Percentiles rank a stretch among this genome's conserved stretches.
phyloP scores from a whole-genome alignment of 257 asterid genomes.

The Jaltomata sinuosa region DNA sequence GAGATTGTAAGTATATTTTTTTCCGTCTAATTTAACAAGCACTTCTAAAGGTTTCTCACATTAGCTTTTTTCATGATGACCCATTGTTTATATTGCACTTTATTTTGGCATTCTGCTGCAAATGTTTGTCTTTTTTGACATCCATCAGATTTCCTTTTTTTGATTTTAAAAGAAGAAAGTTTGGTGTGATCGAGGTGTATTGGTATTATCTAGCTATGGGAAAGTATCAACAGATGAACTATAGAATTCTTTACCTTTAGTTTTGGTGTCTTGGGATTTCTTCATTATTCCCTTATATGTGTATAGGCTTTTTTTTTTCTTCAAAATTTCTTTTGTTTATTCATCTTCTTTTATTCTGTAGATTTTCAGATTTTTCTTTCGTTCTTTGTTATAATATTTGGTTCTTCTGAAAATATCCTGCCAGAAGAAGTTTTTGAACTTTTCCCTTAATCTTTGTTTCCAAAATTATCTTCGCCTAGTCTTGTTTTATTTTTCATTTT shows the following conservation, averaged over 20 bases:
- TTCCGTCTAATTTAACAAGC: background rate
- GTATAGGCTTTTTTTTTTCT: background rate
- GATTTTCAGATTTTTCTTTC: background rate
- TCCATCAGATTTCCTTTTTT: background rate
- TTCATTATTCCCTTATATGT: background rate
- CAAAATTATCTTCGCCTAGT: background rate
- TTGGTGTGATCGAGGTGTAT: background rate
- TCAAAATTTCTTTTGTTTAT: background rate
- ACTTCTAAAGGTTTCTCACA: background rate
- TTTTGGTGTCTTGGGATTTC: background rate
- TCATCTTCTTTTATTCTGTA: background rate
- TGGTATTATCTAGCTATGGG: background rate
- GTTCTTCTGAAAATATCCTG: background rate
- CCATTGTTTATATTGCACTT: background rate
- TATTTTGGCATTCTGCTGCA: background rate
- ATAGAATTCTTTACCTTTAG: background rate
- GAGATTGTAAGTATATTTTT: constrained; percentile 56
- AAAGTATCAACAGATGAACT: background rate
- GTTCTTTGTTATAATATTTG: background rate
- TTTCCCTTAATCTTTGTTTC: background rate
- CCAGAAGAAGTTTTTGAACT: background rate
- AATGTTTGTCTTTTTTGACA: background rate
- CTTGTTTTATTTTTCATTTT: background rate
- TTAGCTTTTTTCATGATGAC: background rate
- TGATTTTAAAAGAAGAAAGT: background rate